Conservation (phyloP, 306 rosid species). For the Adenanthera pavonina region DNA sequence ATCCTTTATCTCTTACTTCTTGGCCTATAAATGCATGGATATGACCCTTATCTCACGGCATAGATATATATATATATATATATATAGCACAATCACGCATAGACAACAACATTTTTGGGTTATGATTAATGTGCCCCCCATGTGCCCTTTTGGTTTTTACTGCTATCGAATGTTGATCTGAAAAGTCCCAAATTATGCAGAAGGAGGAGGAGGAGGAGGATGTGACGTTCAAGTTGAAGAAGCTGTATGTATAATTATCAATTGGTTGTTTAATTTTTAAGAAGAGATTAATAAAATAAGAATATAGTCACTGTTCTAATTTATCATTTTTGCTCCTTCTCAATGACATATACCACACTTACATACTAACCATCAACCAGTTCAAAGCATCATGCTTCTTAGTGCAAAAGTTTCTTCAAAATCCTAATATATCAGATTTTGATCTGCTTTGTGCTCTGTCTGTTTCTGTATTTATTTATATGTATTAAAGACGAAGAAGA, state of each 20-base stretch:
- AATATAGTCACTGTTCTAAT: neutral
- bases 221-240: neutral
- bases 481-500: neutral
- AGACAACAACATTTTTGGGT: slow-evolving; percentile 36
- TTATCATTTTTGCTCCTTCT: neutral
- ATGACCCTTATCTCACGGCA: slow-evolving; percentile 36
- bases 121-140: slow-evolving; percentile 38
- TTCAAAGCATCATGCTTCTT: slow-evolving; percentile 3
- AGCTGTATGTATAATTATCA: neutral
- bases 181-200: slow-evolving; percentile 17
- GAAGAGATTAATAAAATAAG: neutral
- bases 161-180: slow-evolving; percentile 39
- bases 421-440: neutral
- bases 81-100: neutral
- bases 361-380: neutral
- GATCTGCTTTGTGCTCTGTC: neutral
- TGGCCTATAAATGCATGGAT: slow-evolving; percentile 28
- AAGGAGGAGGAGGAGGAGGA: neutral
- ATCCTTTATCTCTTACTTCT: slow-evolving; percentile 31
- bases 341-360: neutral
- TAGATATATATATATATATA: neutral
- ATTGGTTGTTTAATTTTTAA: neutral
- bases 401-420: neutral
- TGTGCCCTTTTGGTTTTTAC: slow-evolving; percentile 45
- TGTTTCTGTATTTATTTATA: neutral